Conservation (phyloP, 2,329 filamentous ascomycete species). For the Dactylonectria macrodidyma region DNA sequence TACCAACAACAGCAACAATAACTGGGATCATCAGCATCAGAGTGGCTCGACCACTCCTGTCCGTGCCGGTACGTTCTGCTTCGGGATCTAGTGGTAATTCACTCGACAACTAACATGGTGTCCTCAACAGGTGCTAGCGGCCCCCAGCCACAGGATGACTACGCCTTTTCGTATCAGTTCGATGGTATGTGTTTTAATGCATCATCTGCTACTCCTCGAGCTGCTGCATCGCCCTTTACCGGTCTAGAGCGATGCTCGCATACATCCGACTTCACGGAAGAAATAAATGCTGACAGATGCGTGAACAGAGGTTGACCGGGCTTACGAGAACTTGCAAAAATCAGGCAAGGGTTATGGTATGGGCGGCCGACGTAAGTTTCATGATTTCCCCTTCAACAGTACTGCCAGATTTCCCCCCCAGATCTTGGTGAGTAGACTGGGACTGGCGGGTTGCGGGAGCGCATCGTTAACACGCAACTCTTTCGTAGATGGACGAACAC, state of each 20-base stretch:
- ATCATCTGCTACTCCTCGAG: conserved; percentile 5
- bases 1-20: conserved; percentile 47
- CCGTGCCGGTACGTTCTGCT: conserved; percentile 54
- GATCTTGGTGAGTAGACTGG: conserved; percentile 38
- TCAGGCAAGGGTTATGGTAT: conserved; percentile 91
- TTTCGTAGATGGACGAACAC: conserved; percentile 78
- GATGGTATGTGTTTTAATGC: conserved; percentile 77
- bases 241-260: neutral
- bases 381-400: conserved; percentile 37
- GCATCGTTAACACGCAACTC: conserved; percentile 40
- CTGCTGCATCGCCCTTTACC: neutral
- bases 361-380: conserved; percentile 85
- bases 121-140: conserved; percentile 77
- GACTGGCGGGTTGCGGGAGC: conserved; percentile 36
- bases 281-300: conserved; percentile 44
- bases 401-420: conserved; percentile 34
- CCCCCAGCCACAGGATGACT: conserved; percentile 81
- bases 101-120: conserved; percentile 17
- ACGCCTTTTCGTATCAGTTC: conserved; percentile 89
- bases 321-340: conserved; percentile 95
- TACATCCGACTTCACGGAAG: conserved; percentile 9
- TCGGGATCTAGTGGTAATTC: conserved; percentile 9
- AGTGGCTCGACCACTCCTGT: conserved; percentile 56
- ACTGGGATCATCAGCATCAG: conserved; percentile 60
- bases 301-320: conserved; percentile 89